A percentile compares a stretch with the other conserved stretches of the same genome.
Conservation (phyloP, 257 asterid genomes). For the Mentha longifolia region DNA sequence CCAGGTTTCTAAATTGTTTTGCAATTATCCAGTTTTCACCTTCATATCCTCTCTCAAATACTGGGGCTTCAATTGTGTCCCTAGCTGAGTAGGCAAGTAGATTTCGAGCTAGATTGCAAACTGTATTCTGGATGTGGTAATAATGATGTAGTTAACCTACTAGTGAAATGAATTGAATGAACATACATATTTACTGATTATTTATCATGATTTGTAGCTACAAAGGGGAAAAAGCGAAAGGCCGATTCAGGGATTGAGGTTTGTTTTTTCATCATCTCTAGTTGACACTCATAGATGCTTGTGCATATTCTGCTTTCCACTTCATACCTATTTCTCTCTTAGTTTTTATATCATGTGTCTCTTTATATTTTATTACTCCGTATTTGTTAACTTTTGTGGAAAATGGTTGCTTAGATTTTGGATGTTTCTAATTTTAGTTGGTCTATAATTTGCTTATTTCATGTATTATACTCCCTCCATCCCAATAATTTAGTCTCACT, state of each 20-base stretch:
- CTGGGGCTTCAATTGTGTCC: constrained; percentile 11
- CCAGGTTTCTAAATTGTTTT: constrained; percentile 15
- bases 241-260: constrained; percentile 76
- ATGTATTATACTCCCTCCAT: background rate
- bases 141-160: constrained; percentile 20
- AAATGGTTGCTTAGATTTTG: background rate
- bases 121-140: constrained; percentile 1
- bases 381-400: constrained; percentile 7
- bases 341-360: background rate
- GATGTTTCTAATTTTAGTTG: background rate
- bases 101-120: constrained; percentile 5
- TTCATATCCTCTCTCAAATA: constrained; percentile 4
- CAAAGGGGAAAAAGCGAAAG: constrained; percentile 84
- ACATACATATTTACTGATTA: constrained; percentile 25
- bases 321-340: constrained; percentile 9
- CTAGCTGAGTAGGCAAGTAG: constrained; percentile 18
- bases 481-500: no score
- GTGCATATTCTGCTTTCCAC: constrained; percentile 3
- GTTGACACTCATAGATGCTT: background rate
- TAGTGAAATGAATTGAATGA: constrained; percentile 16
- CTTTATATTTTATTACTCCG: background rate
- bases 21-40: constrained; percentile 25
- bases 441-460: background rate
- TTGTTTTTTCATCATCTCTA: constrained; percentile 33
- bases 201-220: constrained; percentile 51